Percentiles rank a stretch among this genome's conserved stretches.
These are phyloP conservation scores for Vitis hybrid DNA, from an alignment of 177 flowering plant species.

Conservation along the genomic window DNA sequence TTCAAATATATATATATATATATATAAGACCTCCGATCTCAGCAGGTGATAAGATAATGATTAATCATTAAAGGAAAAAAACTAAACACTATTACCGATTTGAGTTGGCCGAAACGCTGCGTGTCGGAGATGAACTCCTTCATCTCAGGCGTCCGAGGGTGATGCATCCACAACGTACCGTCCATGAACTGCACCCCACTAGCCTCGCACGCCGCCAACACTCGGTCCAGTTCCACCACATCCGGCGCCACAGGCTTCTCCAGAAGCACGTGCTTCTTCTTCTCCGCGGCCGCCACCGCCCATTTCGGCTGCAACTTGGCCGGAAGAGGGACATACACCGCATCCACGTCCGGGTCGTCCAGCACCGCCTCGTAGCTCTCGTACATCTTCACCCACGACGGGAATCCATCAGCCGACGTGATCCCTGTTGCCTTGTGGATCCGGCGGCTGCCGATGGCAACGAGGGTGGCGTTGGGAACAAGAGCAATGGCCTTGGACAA, in stretches of 20 bases:
- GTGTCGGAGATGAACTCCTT: constrained; percentile 40
- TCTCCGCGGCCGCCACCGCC: constrained; percentile 57
- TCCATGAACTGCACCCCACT: constrained; percentile 80
- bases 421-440: constrained; percentile 48
- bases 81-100: constrained; percentile 25
- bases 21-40: too few relatives aligned
- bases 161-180: constrained; percentile 80
- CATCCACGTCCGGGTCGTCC: constrained; percentile 66
- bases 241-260: constrained; percentile 73
- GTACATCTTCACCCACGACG: constrained; percentile 40
- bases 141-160: constrained; percentile 63
- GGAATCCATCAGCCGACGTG: constrained; percentile 47
- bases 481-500: constrained; percentile 56
- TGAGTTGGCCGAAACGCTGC: constrained; percentile 50
- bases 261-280: constrained; percentile 62
- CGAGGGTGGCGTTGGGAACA: constrained; percentile 49
- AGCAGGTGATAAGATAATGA: too few relatives aligned
- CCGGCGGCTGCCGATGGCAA: constrained; percentile 76
- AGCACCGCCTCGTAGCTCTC: constrained; percentile 61
- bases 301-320: constrained; percentile 55
- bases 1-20: too few relatives aligned
- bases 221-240: constrained; percentile 49
- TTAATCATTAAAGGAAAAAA: neutral
- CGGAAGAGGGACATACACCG: constrained; percentile 70
- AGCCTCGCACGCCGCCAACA: constrained; percentile 51